phyloP scores from a whole-genome alignment of 1,139 yeast species.

The Lizanozyma gosingica region DNA sequence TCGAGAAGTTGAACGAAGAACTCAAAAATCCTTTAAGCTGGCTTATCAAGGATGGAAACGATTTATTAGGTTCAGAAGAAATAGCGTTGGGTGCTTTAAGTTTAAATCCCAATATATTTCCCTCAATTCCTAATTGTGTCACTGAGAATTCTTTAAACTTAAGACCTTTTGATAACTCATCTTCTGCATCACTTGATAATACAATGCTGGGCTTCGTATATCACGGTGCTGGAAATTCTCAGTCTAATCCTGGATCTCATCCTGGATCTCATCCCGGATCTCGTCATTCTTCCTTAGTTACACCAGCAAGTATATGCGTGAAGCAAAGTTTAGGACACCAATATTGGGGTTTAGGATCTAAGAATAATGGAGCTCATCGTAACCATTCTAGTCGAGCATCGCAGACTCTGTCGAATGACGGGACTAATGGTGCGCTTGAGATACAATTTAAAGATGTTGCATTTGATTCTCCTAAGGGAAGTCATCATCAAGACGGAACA shows the following conservation, averaged over 20 bases:
- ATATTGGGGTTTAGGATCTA: not conserved
- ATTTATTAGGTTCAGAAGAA: slow-evolving; percentile 24
- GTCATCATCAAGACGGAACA: slow-evolving; percentile 2
- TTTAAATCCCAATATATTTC: slow-evolving; percentile 17
- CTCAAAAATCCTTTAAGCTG: slow-evolving; percentile 27
- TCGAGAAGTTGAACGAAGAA: slow-evolving; percentile 20
- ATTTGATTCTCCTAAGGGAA: slow-evolving; percentile 10
- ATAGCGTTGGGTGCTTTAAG: slow-evolving; percentile 25
- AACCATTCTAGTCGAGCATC: not conserved
- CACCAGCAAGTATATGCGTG: slow-evolving; percentile 1
- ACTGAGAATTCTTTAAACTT: not conserved
- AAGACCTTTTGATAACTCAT: not conserved
- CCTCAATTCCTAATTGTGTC: slow-evolving; percentile 8
- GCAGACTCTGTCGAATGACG: not conserved
- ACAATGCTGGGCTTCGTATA: too few species aligned
- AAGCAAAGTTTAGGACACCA: slow-evolving; percentile 11
- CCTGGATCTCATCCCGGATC: slow-evolving; percentile 1
- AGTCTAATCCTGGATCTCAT: too few species aligned
- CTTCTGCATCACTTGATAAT: too few species aligned
- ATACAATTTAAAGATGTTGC: slow-evolving; percentile 24
- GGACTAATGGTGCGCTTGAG: slow-evolving; percentile 4
- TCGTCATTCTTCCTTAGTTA: not conserved
- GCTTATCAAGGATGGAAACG: slow-evolving; percentile 16
- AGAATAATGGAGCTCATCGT: not conserved
- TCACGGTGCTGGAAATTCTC: too few species aligned